Conservation (phyloP, 139 green algal species). For the Asterochloris sp. region DNA sequence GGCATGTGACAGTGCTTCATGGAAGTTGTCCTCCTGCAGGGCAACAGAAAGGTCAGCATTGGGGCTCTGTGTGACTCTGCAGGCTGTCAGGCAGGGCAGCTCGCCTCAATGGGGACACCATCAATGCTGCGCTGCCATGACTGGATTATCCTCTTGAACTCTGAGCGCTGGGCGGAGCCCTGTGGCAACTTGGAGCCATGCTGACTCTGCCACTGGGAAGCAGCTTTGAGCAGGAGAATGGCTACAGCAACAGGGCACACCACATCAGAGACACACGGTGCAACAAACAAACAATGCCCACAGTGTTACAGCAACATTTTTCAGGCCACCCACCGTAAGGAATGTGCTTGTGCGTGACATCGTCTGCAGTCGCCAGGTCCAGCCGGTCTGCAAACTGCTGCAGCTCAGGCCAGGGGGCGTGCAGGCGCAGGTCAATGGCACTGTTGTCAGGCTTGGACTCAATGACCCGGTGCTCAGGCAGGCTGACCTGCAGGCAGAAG, state of each 20-base stretch:
- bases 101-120: slow-evolving; percentile 52
- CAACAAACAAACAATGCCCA: not conserved
- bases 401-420: slow-evolving; percentile 84
- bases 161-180: slow-evolving; percentile 49
- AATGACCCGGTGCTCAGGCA: slow-evolving; percentile 78
- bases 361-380: slow-evolving; percentile 72
- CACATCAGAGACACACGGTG: too few species aligned
- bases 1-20: slow-evolving; percentile 78
- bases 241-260: too few species aligned
- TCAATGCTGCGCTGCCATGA: slow-evolving; percentile 57
- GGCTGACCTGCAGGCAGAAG: slow-evolving; percentile 46
- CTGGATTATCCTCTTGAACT: slow-evolving; percentile 64
- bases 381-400: slow-evolving; percentile 43
- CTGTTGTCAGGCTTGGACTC: slow-evolving; percentile 90
- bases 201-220: slow-evolving; percentile 38
- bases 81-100: not conserved
- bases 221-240: slow-evolving; percentile 65
- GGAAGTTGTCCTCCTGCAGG: slow-evolving; percentile 87
- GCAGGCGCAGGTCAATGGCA: slow-evolving; percentile 80
- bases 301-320: not conserved
- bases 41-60: not conserved
- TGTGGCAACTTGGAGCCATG: slow-evolving; percentile 48
- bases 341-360: slow-evolving; percentile 76
- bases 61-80: not conserved
- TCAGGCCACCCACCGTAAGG: slow-evolving; percentile 71